Conservation (phyloP, 257 asterid species). For the Osmanthus fragrans region DNA sequence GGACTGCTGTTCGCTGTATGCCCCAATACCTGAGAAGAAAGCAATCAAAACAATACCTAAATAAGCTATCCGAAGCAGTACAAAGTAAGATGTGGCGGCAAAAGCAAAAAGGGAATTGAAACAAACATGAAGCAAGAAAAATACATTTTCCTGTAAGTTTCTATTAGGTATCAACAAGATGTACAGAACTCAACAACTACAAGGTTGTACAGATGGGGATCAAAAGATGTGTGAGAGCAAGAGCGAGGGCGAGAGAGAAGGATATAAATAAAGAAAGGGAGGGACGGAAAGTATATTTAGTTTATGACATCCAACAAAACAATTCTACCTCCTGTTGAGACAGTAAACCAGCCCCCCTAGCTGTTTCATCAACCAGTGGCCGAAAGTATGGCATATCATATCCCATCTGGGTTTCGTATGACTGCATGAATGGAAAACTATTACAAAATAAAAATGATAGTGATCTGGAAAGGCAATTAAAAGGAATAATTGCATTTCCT, state of each 20-base stretch:
- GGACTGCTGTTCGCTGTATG: constrained; percentile 55
- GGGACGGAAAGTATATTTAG: not conserved
- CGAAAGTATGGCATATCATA: constrained; percentile 81
- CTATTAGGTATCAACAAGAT: not conserved
- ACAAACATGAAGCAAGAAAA: not conserved
- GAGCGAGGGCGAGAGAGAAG: not conserved
- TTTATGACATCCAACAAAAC: constrained; percentile 14
- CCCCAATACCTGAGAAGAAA: constrained; percentile 50
- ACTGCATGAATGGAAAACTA: constrained; percentile 47
- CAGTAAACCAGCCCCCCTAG: constrained; percentile 62
- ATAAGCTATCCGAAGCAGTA: not conserved
- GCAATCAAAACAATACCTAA: constrained; percentile 12
- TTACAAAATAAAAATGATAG: not conserved
- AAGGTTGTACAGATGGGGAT: not conserved
- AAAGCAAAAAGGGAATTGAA: not conserved
- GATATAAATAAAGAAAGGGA: no score
- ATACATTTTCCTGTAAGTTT: not conserved
- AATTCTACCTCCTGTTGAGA: constrained; percentile 84
- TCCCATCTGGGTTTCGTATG: constrained; percentile 80
- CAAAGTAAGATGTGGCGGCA: not conserved
- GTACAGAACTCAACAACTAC: not conserved
- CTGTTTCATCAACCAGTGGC: constrained; percentile 75
- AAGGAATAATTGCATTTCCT: constrained; percentile 8
- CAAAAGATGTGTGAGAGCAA: not conserved
- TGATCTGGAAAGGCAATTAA: constrained; percentile 16